A percentile compares a stretch with the other conserved stretches of the same genome.
Evolutionary conservation across 345 rosid genomes (phyloP).

Genomic region (Salix suchowensis): DNA sequence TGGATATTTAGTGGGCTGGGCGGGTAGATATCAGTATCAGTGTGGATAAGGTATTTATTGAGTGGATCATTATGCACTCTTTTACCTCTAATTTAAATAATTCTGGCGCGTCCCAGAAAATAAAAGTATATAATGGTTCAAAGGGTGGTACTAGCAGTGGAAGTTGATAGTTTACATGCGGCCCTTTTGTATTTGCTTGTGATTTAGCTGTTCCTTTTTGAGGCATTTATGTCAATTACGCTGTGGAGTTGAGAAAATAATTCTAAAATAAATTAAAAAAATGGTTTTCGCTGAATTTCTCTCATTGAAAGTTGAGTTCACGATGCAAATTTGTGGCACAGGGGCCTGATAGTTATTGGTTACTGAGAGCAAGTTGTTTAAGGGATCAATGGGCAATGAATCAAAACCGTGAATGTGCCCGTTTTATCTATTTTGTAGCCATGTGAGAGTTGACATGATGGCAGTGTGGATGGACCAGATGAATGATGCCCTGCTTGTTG

Average conservation of each 20-base stretch:
- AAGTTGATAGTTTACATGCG: background rate
- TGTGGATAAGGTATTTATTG: background rate
- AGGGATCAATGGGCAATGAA: background rate
- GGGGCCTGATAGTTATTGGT: background rate
- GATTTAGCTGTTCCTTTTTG: background rate
- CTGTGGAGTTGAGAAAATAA: background rate
- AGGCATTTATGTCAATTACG: background rate
- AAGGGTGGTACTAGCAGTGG: background rate
- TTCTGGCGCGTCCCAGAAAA: background rate
- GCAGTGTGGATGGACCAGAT: background rate
- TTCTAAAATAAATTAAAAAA: background rate
- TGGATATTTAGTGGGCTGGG: background rate
- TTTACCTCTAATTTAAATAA: background rate
- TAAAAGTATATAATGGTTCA: background rate
- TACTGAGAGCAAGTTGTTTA: background rate
- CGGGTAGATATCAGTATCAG: background rate
- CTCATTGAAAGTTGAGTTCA: background rate
- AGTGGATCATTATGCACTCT: background rate
- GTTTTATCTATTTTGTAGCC: background rate
- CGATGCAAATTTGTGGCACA: background rate
- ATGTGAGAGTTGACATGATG: background rate
- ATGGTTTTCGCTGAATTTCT: background rate
- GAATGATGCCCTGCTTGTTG: background rate
- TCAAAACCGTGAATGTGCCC: background rate
- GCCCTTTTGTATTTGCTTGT: background rate